phyloP scores from a whole-genome alignment of 2,329 filamentous ascomycete genomes.

The Pseudocercospora fuligena region DNA sequence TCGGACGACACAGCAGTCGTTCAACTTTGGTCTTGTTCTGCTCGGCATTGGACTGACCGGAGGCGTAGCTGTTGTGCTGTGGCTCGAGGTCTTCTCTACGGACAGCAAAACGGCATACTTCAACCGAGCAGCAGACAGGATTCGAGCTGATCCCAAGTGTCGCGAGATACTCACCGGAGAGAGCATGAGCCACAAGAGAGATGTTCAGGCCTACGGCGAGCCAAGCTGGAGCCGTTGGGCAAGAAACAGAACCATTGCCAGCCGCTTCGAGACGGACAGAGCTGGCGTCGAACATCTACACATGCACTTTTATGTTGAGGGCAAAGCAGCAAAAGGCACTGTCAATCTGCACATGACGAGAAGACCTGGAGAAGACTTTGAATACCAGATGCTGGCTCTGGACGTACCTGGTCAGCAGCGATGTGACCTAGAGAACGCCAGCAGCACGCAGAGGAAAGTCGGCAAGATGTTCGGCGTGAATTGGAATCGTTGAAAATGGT shows the following conservation, averaged over 20 bases:
- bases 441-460: constrained; percentile 47
- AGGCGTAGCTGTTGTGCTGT: constrained; percentile 78
- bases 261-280: constrained; percentile 65
- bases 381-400: constrained; percentile 79
- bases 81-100: constrained; percentile 78
- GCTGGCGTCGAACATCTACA: constrained; percentile 78
- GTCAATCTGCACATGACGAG: constrained; percentile 80
- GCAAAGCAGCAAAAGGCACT: constrained; percentile 72
- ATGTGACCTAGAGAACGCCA: constrained; percentile 68
- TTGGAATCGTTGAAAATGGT: constrained; percentile 49
- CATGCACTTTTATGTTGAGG: constrained; percentile 87
- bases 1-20: constrained; percentile 84
- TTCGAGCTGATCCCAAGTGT: constrained; percentile 74
- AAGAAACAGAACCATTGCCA: constrained; percentile 61
- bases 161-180: constrained; percentile 73
- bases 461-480: constrained; percentile 66
- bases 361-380: constrained; percentile 65
- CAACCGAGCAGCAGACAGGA: constrained; percentile 80
- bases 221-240: constrained; percentile 82
- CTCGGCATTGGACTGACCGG: constrained; percentile 76
- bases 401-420: constrained; percentile 72
- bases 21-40: constrained; percentile 81
- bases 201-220: constrained; percentile 83
- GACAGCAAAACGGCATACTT: constrained; percentile 87
- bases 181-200: constrained; percentile 56